Conservation (phyloP, 73 alveolate species). For the Paraurostyla sp. region DNA sequence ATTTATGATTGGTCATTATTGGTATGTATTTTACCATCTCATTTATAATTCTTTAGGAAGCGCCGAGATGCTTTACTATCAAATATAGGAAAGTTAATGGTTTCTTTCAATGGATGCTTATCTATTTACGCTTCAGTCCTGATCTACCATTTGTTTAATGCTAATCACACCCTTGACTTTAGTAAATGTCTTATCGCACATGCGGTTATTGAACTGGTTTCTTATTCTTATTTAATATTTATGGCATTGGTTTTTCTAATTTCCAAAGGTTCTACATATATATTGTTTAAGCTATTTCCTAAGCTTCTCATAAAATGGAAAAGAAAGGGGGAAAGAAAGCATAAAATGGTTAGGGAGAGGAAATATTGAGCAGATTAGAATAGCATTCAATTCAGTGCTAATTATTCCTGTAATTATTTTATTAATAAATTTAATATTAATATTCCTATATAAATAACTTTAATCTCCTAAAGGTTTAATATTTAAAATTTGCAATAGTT, state of each 20-base stretch:
- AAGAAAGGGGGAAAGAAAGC: slow-evolving; percentile 6
- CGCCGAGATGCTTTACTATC: slow-evolving; percentile 1
- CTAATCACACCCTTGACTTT: not conserved
- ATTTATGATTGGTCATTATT: slow-evolving; percentile 2
- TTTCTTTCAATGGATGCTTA: not conserved
- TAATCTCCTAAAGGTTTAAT: no score
- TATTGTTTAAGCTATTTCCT: not conserved
- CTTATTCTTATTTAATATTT: not conserved
- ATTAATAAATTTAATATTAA: not conserved
- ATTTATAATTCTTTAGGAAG: not conserved
- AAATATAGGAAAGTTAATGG: not conserved
- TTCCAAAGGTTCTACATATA: not conserved
- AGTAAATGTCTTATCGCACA: not conserved
- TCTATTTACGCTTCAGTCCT: not conserved
- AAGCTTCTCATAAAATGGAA: not conserved
- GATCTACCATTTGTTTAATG: not conserved
- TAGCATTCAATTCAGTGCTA: not conserved
- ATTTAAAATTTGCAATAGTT: not conserved
- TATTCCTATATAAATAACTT: not conserved
- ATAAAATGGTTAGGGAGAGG: not conserved
- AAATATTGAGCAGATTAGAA: not conserved
- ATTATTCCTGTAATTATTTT: not conserved
- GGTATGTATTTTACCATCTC: not conserved
- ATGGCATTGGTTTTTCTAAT: not conserved
- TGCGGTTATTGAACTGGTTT: not conserved